A percentile compares a stretch with the other conserved stretches of the same genome.
Evolutionary conservation across 2,329 filamentous ascomycete species (phyloP).

Genomic region (Exophiala phaeomuriformis): DNA sequence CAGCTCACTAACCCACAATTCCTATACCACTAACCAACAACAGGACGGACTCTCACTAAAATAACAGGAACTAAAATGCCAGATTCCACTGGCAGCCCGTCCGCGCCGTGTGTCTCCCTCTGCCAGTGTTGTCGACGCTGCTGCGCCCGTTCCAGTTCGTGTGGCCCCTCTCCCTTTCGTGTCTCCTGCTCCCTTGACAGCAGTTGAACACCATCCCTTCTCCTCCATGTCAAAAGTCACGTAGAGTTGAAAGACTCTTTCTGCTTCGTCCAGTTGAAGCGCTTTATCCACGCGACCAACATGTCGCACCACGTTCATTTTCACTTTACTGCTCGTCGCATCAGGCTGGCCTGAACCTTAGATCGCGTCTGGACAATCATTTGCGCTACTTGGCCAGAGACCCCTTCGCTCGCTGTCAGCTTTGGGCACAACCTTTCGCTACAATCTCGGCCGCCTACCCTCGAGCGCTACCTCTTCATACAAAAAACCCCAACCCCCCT

Average conservation of each 20-base stretch:
- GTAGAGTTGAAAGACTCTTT: conserved; percentile 10
- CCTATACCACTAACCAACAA: too few relatives aligned
- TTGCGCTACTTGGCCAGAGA: conserved; percentile 2
- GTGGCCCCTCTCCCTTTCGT: neutral
- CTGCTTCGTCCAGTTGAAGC: neutral
- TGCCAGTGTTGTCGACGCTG: too few relatives aligned
- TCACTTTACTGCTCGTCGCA: conserved; percentile 8
- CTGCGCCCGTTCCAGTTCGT: too few relatives aligned
- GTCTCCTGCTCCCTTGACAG: neutral
- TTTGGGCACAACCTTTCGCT: neutral
- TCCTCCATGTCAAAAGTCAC: conserved; percentile 8
- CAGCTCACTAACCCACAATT: too few relatives aligned
- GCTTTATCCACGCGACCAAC: conserved; percentile 14
- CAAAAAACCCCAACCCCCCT: neutral
- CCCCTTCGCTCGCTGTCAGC: conserved; percentile 20
- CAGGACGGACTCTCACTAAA: too few relatives aligned
- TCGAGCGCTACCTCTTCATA: neutral
- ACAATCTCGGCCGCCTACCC: neutral
- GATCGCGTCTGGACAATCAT: conserved; percentile 9
- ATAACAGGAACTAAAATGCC: too few relatives aligned
- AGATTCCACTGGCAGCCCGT: too few relatives aligned
- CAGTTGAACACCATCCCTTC: neutral
- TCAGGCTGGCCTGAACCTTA: conserved; percentile 21
- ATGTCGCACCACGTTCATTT: conserved; percentile 20
- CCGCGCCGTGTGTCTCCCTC: too few relatives aligned